These are phyloP conservation scores for Pseudevernia furfuracea DNA, from an alignment of 495 filamentous ascomycete genomes.

Conservation along the genomic window DNA sequence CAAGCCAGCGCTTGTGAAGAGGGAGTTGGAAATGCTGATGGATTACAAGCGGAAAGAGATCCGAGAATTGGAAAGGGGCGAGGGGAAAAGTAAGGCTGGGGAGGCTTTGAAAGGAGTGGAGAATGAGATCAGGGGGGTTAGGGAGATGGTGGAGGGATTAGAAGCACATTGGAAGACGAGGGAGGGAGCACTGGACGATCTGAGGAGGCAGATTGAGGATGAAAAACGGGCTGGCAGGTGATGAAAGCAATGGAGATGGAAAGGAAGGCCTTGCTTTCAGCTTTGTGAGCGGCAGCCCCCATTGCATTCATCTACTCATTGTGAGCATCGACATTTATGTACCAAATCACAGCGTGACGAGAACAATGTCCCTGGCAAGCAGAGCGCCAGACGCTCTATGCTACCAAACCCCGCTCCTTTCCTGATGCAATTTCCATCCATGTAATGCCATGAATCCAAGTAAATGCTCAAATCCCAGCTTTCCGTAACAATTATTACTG, in stretches of 20 bases:
- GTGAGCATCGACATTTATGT: neutral
- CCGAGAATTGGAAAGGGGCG: conserved; percentile 40
- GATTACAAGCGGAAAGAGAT: conserved; percentile 46
- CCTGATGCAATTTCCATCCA: neutral
- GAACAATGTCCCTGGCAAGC: neutral
- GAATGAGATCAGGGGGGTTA: conserved; percentile 44
- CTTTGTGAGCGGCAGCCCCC: neutral
- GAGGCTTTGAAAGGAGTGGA: conserved; percentile 44
- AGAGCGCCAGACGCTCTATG: conserved; percentile 4
- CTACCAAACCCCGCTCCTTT: conserved; percentile 6
- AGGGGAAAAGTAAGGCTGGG: conserved; percentile 40
- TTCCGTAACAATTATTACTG: conserved; percentile 4
- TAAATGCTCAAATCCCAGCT: conserved; percentile 8
- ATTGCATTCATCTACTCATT: neutral
- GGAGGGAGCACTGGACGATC: conserved; percentile 37
- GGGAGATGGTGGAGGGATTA: conserved; percentile 46
- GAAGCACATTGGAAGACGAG: conserved; percentile 42
- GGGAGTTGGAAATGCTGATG: conserved; percentile 84
- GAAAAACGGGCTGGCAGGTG: conserved; percentile 37
- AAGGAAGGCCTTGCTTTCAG: neutral
- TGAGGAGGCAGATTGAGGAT: conserved; percentile 42
- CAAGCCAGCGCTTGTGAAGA: conserved; percentile 78
- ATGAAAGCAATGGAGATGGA: neutral
- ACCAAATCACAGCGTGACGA: neutral
- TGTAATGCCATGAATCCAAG: conserved; percentile 1